Conservation (phyloP, 257 asterid species). For the Primulina huaijiensis region DNA sequence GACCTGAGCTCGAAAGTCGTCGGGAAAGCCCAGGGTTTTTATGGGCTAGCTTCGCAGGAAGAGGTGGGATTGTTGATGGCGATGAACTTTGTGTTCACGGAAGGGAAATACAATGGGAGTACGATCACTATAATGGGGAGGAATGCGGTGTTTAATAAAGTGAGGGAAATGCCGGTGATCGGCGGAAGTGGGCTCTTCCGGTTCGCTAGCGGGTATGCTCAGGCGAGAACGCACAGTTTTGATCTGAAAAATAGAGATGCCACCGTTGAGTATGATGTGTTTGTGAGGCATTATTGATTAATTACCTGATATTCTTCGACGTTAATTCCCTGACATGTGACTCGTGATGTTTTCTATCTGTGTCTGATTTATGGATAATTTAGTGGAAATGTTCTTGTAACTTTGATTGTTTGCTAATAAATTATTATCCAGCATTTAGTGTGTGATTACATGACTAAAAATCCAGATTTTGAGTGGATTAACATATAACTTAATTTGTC, state of each 20-base stretch:
- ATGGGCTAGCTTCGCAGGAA: constrained; percentile 42
- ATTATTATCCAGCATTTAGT: no score
- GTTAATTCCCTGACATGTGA: no score
- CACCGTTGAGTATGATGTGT: constrained; percentile 48
- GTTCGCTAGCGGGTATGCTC: constrained; percentile 55
- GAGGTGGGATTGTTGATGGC: constrained; percentile 39
- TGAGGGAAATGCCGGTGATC: constrained; percentile 63
- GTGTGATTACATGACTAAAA: no score
- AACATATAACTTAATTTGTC: no score
- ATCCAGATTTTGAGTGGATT: no score
- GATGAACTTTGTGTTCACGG: constrained; percentile 42
- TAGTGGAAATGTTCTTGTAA: no score
- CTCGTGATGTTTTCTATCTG: no score
- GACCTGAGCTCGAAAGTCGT: constrained; percentile 37
- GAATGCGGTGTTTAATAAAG: constrained; percentile 37
- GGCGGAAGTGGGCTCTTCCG: constrained; percentile 78
- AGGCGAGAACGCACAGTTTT: constrained; percentile 47
- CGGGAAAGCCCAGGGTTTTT: constrained; percentile 61
- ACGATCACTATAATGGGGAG: constrained; percentile 52
- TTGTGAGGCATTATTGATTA: constrained; percentile 50
- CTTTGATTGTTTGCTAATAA: no score
- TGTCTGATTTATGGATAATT: no score
- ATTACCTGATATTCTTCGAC: not conserved
- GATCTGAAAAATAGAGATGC: constrained; percentile 52
- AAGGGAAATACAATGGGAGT: constrained; percentile 60